Evolutionary conservation across 2,329 filamentous ascomycete genomes (phyloP), one percentile per base, ranked within the genome.

Genomic region (Penicillium fuscoglaucum): DNA sequence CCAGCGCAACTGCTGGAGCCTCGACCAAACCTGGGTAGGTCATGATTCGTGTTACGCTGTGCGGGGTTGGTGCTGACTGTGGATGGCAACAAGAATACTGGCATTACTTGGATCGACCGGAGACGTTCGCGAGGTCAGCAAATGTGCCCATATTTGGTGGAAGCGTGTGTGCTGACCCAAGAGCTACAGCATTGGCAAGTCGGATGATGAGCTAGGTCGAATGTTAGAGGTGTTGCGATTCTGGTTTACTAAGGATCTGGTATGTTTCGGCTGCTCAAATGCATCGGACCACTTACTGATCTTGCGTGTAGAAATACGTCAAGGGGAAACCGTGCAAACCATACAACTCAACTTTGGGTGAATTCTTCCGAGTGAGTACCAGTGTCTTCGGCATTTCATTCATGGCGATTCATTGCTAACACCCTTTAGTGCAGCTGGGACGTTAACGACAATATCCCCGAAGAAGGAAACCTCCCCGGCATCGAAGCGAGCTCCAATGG

Each of bases 291-390:
- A 52, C 29, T 46, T 58, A 59, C 67, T 74, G 52, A 68, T 51
- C 19, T 9, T 52, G 15, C 52, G 45, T 57, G 56, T 69, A 87
- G 84, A 99, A 99, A 85, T 99, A 98, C 71, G 91, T 96, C 74
- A 98, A 98, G 80, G 93, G 93, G 60, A 96, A 93, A 80, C 95
- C 95, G 44, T 98, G 93, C 86, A 99, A 99, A 78, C 95, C 95
- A 12, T 99, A 99, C 80, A 99, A 99, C 78, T 97, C 93, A 48
- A 93, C 92, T 37, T 79, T 99, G 51, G 95, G 95, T 64, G 95
- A 99, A 79, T 99, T 99, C 79, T 99, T 99, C 79, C 85, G 92
- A 79, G 90, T 93, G 80, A 70, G 87, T 66, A 28, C 8, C 24
- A 28, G 24, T 55, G 26, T 6, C 28, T 19, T 17, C 9, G 17